Evolutionary conservation across 108 stramenopile genomes (phyloP).

Genomic region (Mayamaea pseudoterrestris): DNA sequence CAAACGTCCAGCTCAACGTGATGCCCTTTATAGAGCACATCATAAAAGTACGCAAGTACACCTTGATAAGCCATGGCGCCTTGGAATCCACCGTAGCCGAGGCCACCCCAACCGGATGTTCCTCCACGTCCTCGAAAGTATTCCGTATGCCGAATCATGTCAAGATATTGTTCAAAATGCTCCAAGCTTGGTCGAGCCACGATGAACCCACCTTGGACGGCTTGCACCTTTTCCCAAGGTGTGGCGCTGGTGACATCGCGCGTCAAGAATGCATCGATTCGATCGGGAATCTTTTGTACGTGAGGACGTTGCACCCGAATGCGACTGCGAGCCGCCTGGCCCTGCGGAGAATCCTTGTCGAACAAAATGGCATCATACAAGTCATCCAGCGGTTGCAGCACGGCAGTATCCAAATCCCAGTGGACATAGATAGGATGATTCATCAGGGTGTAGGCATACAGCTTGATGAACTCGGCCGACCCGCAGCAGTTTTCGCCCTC

Average conservation of each 20-base stretch:
- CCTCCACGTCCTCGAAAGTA: slow-evolving; percentile 37
- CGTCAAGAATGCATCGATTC: slow-evolving; percentile 62
- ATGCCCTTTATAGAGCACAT: slow-evolving; percentile 33
- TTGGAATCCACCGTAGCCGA: slow-evolving; percentile 55
- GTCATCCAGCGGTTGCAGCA: slow-evolving; percentile 53
- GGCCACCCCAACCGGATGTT: slow-evolving; percentile 44
- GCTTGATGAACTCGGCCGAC: slow-evolving; percentile 33
- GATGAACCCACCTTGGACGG: slow-evolving; percentile 59
- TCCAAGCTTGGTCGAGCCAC: slow-evolving; percentile 28
- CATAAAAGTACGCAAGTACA: slow-evolving; percentile 54
- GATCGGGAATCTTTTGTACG: slow-evolving; percentile 22
- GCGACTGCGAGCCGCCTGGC: slow-evolving; percentile 20
- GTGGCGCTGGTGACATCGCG: slow-evolving; percentile 41
- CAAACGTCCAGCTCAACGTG: slow-evolving; percentile 39
- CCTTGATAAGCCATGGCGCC: slow-evolving; percentile 77
- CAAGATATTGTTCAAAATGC: slow-evolving; percentile 32
- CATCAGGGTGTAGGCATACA: slow-evolving; percentile 55
- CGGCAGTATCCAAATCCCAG: slow-evolving; percentile 45
- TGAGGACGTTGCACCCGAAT: slow-evolving; percentile 40
- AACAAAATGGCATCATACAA: slow-evolving; percentile 60
- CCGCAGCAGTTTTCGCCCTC: slow-evolving; percentile 58
- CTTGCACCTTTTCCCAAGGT: slow-evolving; percentile 31
- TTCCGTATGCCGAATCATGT: slow-evolving; percentile 44
- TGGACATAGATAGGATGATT: slow-evolving; percentile 44
- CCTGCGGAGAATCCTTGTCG: slow-evolving; percentile 13